phyloP scores from a whole-genome alignment of 1,284 basidiomycete species.

The Pholiota adiposa region DNA sequence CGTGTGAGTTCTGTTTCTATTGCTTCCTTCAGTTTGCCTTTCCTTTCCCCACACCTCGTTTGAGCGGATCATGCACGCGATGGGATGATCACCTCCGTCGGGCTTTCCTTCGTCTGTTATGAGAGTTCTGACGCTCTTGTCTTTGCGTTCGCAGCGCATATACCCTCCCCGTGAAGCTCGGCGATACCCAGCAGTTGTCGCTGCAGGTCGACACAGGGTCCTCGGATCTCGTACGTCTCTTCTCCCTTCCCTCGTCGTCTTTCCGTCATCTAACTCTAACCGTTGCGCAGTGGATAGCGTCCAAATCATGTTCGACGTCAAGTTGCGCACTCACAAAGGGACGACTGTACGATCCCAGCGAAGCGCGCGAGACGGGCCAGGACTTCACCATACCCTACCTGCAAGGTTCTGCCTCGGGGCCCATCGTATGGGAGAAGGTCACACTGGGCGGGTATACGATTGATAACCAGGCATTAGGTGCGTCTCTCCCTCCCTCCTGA shows the following conservation, averaged over 20 bases:
- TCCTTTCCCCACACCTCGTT: background rate
- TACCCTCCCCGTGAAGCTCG: conserved; percentile 58
- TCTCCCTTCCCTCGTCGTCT: too few species aligned
- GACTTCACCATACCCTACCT: conserved; percentile 61
- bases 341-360: conserved; percentile 55
- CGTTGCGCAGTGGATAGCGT: conserved; percentile 62
- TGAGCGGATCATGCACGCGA: too few species aligned
- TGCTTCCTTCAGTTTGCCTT: background rate
- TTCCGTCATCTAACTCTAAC: too few species aligned
- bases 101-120: too few species aligned
- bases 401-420: conserved; percentile 57
- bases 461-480: conserved; percentile 65
- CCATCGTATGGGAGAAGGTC: conserved; percentile 69
- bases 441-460: conserved; percentile 62
- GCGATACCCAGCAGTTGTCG: conserved; percentile 46
- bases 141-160: conserved; percentile 52
- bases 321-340: conserved; percentile 48
- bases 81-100: too few species aligned
- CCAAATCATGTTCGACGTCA: conserved; percentile 53
- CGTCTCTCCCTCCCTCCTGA: conserved; percentile 20
- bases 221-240: conserved; percentile 64
- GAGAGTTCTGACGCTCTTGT: too few species aligned
- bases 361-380: conserved; percentile 37
- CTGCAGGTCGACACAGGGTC: conserved; percentile 79
- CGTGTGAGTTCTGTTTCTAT: conserved; percentile 41